Base-by-base conservation (phyloP, 2,329 filamentous ascomycete genomes). In the Curvularia eragrostidis region DNA sequence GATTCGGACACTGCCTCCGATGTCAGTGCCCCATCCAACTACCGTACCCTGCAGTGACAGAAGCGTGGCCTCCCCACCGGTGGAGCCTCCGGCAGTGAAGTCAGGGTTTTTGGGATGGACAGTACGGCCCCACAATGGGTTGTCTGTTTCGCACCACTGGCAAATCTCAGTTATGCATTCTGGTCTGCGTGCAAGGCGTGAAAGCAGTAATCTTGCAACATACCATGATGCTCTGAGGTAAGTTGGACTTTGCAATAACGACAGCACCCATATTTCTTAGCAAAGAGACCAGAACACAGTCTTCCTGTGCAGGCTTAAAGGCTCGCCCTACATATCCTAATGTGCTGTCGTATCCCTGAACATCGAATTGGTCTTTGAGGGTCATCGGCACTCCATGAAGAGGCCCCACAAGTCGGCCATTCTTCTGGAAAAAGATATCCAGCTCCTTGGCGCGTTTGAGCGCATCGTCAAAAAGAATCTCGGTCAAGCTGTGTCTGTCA, bases 291-390 rank as follows among this genome's bases (percentile, higher is more conserved):
- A 89, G 59, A 1, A 79, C 77, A 3, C 81, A 81, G 65, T 87
- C 80, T 8, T 82, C 76, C 0, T 59, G 55, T 1, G 84, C 83
- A 0, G 83, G 83, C 1, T 78, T 69, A 52, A 83, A 82, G 0
- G 83, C 83, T 82, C 86, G 87, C n/a, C 86, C 85, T 23, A 88
- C 79, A 66, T 88, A 89, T 12, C 86, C 87, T 80, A 89, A 77
- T 1, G 73, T 74, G 32, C 78, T 82, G 52, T 82, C 80, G 28
- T 80, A 77, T n/a, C 76, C 79, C 51, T 76, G 69, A 57, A 82
- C 76, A 53, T 82, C 79, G 65, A 82, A 82, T 53, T 82, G 81
- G 58, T 83, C 81, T 56, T 82, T 83, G 26, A 82, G 61, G 23
- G 77, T 80, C 62, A 83, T 77, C 36, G 80, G 80, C 4, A 83